A percentile compares a stretch with the other conserved stretches of the same genome.
phyloP scores from a whole-genome alignment of 176 grass and related monocot species.

The Dendrocalamus sinicus region DNA sequence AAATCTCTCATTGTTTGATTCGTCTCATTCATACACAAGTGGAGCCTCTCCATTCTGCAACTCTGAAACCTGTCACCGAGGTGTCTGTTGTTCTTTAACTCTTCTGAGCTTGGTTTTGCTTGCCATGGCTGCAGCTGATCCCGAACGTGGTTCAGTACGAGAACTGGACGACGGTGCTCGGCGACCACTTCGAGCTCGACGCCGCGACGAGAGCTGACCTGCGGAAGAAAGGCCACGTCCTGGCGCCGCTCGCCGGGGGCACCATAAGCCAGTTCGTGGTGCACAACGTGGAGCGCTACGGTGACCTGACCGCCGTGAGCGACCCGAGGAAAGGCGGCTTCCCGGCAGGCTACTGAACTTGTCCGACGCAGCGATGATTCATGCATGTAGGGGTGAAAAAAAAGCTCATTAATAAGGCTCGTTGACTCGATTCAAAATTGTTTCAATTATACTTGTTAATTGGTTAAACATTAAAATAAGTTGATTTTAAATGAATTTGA shows the following conservation, averaged over 20 bases:
- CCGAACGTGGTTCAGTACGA: conserved; percentile 89
- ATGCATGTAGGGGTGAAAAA: no score
- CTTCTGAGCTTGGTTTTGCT: conserved; percentile 2
- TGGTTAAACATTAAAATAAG: no score
- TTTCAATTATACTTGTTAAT: no score
- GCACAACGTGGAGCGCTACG: conserved; percentile 55
- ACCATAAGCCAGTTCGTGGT: conserved; percentile 88
- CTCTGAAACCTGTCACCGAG: background rate
- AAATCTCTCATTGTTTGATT: background rate
- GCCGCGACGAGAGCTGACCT: conserved; percentile 68
- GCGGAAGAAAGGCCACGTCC: conserved; percentile 65
- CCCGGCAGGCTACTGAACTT: conserved; percentile 77
- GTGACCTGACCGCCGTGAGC: conserved; percentile 73
- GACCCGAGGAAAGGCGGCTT: conserved; percentile 96
- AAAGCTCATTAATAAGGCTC: no score
- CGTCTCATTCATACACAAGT: background rate
- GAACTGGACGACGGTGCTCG: conserved; percentile 94
- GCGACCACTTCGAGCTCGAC: conserved; percentile 74
- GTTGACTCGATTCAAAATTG: no score
- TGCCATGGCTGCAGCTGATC: conserved; percentile 62
- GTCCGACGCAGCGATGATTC: background rate
- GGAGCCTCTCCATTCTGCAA: background rate
- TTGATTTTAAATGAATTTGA: no score
- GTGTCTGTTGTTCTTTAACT: no score
- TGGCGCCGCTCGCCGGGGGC: conserved; percentile 71